Conservation (phyloP, 306 rosid species). For the Lathyrus oleraceus region DNA sequence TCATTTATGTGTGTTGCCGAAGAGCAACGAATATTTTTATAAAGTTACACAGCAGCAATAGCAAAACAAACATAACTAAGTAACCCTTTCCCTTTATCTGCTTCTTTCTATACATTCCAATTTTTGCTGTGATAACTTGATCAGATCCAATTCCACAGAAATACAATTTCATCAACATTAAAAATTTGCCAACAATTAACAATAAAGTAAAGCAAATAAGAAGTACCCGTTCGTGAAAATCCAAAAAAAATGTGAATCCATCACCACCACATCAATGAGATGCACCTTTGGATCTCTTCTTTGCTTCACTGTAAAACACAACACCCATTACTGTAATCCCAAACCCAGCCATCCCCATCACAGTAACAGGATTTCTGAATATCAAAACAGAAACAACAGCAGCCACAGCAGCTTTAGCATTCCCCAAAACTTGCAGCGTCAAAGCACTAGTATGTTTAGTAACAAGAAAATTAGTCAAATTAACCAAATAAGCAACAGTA, state of each 20-base stretch:
- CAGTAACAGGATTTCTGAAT: conserved; percentile 81
- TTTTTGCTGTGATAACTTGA: conserved; percentile 15
- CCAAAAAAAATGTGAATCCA: conserved; percentile 5
- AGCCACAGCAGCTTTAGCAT: conserved; percentile 90
- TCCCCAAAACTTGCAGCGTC: conserved; percentile 89
- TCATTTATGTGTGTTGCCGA: background rate
- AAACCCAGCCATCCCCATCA: conserved; percentile 83
- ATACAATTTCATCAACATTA: conserved; percentile 30
- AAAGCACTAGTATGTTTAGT: conserved; percentile 92
- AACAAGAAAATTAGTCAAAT: conserved; percentile 80
- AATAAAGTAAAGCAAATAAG: background rate
- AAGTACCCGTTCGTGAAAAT: conserved; percentile 8
- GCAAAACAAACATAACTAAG: conserved; percentile 22
- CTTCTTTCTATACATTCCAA: conserved; percentile 39
- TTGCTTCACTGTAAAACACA: conserved; percentile 89
- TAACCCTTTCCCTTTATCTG: conserved; percentile 6
- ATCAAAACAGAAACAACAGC: conserved; percentile 92
- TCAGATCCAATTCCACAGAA: conserved; percentile 34
- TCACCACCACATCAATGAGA: conserved; percentile 37
- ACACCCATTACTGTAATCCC: conserved; percentile 84
- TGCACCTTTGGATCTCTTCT: conserved; percentile 76
- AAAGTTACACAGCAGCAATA: conserved; percentile 28
- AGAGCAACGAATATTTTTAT: background rate
- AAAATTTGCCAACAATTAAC: conserved; percentile 5
- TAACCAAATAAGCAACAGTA: conserved; percentile 91